phyloP scores from a whole-genome alignment of 2,329 filamentous ascomycete genomes.

The Colletotrichum trifolii region DNA sequence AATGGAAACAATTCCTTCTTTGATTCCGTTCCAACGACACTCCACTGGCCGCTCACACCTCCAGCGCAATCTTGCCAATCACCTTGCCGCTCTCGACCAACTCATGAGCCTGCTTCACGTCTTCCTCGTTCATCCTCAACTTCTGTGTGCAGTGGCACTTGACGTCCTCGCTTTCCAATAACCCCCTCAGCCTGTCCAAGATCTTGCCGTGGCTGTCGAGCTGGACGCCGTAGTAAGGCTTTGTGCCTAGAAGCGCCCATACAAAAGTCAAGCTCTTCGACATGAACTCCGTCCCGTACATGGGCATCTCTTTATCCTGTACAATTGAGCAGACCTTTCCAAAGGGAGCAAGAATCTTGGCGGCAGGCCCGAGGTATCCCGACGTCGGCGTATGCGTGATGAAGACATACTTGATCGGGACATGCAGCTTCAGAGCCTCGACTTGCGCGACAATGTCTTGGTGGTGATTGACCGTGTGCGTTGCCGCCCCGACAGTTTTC shows the following conservation, averaged over 20 bases:
- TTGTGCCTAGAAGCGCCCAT: not conserved
- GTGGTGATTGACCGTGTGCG: not conserved
- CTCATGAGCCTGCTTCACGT: not conserved
- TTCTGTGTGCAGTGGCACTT: not conserved
- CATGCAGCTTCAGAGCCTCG: not conserved
- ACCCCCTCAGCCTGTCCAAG: not conserved
- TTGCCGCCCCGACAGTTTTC: not conserved
- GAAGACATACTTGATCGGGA: not conserved
- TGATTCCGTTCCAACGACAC: too few relatives aligned
- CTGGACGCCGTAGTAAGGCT: conserved; percentile 1
- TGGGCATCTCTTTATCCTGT: not conserved
- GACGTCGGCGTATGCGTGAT: not conserved
- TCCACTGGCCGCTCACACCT: not conserved
- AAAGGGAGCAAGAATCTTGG: not conserved
- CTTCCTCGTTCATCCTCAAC: not conserved
- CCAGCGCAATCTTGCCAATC: not conserved
- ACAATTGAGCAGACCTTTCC: not conserved
- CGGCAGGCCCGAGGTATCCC: not conserved
- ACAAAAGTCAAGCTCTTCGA: not conserved
- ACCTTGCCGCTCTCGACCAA: not conserved
- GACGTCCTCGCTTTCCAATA: not conserved
- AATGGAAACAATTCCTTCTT: too few relatives aligned
- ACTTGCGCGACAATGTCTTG: not conserved
- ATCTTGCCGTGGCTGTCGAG: conserved; percentile 1
- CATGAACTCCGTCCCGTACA: conserved; percentile 1